These are phyloP conservation scores for Lactarius hatsudake DNA, from an alignment of 768 basidiomycete species.

Conservation along the genomic window DNA sequence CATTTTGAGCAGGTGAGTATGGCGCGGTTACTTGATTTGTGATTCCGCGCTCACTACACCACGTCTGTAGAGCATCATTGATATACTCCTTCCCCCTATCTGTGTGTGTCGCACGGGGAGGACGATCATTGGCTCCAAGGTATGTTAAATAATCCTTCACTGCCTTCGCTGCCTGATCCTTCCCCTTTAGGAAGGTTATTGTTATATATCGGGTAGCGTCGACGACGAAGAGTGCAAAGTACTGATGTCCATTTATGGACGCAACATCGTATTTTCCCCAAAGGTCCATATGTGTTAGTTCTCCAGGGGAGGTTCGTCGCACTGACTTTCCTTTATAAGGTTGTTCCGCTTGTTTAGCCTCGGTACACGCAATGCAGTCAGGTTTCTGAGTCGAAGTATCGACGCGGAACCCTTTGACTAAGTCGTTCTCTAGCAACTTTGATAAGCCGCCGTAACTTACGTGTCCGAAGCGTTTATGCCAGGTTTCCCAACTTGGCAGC, in stretches of 20 bases:
- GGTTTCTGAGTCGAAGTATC: not conserved
- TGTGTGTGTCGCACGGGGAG: too few species aligned
- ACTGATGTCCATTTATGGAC: not conserved
- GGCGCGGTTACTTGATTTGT: too few species aligned
- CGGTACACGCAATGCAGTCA: not conserved
- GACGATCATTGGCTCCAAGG: too few species aligned
- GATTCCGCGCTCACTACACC: too few species aligned
- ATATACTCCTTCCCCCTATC: too few species aligned
- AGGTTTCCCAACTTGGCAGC: not conserved
- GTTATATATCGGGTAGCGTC: not conserved
- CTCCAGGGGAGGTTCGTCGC: fast-evolving
- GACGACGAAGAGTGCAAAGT: not conserved
- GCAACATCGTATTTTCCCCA: not conserved
- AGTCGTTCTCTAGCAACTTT: fast-evolving
- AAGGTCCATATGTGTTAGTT: not conserved
- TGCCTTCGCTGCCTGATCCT: too few species aligned
- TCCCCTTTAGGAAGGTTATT: too few species aligned
- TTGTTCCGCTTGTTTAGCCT: not conserved
- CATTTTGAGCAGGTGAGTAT: too few species aligned
- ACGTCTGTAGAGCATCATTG: too few species aligned
- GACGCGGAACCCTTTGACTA: not conserved
- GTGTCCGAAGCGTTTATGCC: not conserved
- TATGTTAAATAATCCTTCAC: too few species aligned
- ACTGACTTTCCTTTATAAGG: not conserved
- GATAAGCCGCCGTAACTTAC: not conserved